Evolutionary conservation across 1,284 basidiomycete species (phyloP).

Genomic region (Ustilago tritici): DNA sequence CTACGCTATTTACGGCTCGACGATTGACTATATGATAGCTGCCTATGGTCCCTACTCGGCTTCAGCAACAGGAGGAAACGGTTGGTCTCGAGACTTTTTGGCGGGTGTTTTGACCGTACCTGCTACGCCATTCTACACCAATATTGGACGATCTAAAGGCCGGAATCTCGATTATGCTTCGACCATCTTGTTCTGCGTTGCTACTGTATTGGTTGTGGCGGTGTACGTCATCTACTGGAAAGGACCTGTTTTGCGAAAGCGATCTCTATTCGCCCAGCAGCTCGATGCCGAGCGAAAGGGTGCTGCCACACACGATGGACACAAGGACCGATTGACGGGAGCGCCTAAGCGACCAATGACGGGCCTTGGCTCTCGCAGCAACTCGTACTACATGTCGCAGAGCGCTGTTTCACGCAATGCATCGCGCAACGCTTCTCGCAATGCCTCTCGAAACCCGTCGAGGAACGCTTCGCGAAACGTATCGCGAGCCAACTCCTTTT

Average conservation of each 20-base stretch:
- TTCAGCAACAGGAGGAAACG: slow-evolving; percentile 70
- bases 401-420: slow-evolving; percentile 40
- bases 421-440: slow-evolving; percentile 33
- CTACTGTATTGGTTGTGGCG: slow-evolving; percentile 69
- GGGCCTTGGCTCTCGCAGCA: slow-evolving; percentile 36
- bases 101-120: slow-evolving; percentile 71
- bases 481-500: slow-evolving; percentile 41
- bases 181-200: slow-evolving; percentile 71
- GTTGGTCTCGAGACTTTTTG: slow-evolving; percentile 67
- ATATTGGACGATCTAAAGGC: slow-evolving; percentile 65
- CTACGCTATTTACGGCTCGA: slow-evolving; percentile 63
- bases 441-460: slow-evolving; percentile 29
- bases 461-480: slow-evolving; percentile 29
- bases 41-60: slow-evolving; percentile 71
- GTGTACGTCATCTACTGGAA: slow-evolving; percentile 72
- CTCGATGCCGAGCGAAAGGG: slow-evolving; percentile 27
- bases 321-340: slow-evolving; percentile 25
- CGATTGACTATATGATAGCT: slow-evolving; percentile 71
- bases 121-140: slow-evolving; percentile 70
- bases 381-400: slow-evolving; percentile 43
- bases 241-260: slow-evolving; percentile 58
- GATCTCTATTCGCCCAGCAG: slow-evolving; percentile 45
- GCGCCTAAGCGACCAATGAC: slow-evolving; percentile 31
- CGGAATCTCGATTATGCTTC: slow-evolving; percentile 68
- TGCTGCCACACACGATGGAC: slow-evolving; percentile 14